A percentile compares a stretch with the other conserved stretches of the same genome.
Conservation (phyloP, 805 yeast species). For the Candida alai region DNA sequence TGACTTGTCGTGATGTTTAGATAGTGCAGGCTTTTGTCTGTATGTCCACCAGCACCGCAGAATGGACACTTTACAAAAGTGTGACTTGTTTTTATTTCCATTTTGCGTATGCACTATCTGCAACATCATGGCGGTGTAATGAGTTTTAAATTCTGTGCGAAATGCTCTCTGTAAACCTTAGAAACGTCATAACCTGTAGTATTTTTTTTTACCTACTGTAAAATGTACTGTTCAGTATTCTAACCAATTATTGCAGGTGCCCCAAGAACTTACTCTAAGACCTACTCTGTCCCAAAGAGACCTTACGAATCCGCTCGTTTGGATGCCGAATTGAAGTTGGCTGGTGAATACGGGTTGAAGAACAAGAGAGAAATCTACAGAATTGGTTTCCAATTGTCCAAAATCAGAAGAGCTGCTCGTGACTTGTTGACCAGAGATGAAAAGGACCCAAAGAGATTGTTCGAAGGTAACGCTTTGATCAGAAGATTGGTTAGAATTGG, state of each 20-base stretch:
- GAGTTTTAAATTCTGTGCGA: constrained; percentile 3
- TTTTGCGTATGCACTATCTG: background rate
- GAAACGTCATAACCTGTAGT: constrained; percentile 3
- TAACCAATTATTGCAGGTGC: constrained; percentile 59
- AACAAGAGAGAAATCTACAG: constrained; percentile 99
- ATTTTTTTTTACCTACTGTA: background rate
- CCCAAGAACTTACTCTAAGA: constrained; percentile 99
- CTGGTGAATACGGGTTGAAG: constrained; percentile 99
- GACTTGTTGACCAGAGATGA: constrained; percentile 99
- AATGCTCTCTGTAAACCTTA: constrained; percentile 1
- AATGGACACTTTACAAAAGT: too few relatives aligned
- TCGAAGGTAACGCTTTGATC: constrained; percentile 99
- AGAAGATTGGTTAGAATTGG: constrained; percentile 99
- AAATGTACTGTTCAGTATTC: constrained; percentile 11
- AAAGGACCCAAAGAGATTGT: constrained; percentile 99
- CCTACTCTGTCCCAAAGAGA: constrained; percentile 99
- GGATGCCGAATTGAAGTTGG: constrained; percentile 98
- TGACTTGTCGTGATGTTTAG: background rate
- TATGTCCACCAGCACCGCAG: background rate
- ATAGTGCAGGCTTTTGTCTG: background rate
- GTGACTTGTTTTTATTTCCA: too few relatives aligned
- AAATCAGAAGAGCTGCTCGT: constrained; percentile 99
- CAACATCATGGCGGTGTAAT: background rate
- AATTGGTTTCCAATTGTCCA: constrained; percentile 98
- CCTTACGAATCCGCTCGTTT: constrained; percentile 99